A percentile compares a stretch with the other conserved stretches of the same genome.
Evolutionary conservation across 768 basidiomycete species (phyloP).

Genomic region (Mycena leptocephala): DNA sequence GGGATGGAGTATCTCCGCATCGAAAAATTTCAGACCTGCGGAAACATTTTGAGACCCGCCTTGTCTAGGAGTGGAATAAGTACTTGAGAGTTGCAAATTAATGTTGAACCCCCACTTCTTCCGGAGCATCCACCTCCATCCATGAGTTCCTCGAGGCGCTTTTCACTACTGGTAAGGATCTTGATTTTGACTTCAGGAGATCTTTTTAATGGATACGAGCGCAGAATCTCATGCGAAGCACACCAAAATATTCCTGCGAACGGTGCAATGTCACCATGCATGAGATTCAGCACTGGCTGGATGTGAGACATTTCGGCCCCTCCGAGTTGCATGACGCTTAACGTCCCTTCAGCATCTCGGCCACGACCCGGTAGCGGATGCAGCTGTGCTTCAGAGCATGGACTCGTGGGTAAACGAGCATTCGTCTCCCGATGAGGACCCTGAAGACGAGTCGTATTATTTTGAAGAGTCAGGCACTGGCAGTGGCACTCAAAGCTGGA

Average conservation of each 20-base stretch:
- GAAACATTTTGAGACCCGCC: not conserved
- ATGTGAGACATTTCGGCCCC: not conserved
- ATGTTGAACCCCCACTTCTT: not conserved
- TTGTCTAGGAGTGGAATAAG: not conserved
- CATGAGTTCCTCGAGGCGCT: conserved; percentile 1
- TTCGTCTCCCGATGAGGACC: conserved; percentile 8
- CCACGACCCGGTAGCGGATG: conserved; percentile 28
- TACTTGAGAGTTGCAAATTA: too few species aligned
- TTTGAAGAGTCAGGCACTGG: not conserved
- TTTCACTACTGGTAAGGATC: conserved; percentile 18
- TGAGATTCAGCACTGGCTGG: conserved; percentile 24
- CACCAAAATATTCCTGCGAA: conserved; percentile 28
- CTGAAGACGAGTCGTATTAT: conserved; percentile 19
- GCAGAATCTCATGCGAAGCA: conserved; percentile 17
- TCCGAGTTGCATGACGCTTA: not conserved
- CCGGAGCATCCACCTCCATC: not conserved
- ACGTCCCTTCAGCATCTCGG: conserved; percentile 18
- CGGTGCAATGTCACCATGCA: conserved; percentile 22
- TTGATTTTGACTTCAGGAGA: not conserved
- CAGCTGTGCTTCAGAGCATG: conserved; percentile 20
- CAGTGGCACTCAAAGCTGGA: not conserved
- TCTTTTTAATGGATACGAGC: not conserved
- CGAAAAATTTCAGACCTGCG: not conserved
- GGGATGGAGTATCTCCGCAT: too few species aligned
- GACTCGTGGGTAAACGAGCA: conserved; percentile 31